Percentiles rank a stretch among this genome's conserved stretches.
phyloP scores from a whole-genome alignment of 139 green algal species.

The Chlamydomonas eustigma region DNA sequence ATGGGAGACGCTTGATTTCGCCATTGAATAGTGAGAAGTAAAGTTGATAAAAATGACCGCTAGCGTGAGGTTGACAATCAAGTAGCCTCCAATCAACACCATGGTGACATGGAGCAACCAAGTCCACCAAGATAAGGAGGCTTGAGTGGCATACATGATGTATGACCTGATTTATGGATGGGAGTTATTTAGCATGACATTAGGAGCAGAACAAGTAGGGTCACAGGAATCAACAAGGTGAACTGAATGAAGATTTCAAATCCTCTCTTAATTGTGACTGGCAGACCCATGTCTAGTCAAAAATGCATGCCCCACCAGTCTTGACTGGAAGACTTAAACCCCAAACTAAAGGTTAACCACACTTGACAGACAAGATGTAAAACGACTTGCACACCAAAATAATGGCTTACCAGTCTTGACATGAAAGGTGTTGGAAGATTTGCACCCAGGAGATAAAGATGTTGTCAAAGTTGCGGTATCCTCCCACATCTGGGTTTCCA shows the following conservation, averaged over 20 bases:
- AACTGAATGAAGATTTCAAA: too few species aligned
- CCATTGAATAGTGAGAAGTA: background rate
- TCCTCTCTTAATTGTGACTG: too few species aligned
- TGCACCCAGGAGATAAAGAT: conserved; percentile 64
- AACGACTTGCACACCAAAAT: too few species aligned
- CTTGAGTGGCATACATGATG: background rate
- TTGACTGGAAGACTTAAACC: too few species aligned
- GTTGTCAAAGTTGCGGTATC: conserved; percentile 69
- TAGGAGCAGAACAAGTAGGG: too few species aligned
- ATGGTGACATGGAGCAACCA: conserved; percentile 70
- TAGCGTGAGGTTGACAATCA: conserved; percentile 56
- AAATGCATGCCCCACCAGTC: too few species aligned
- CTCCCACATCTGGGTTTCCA: conserved; percentile 48
- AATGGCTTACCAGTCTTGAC: conserved; percentile 12
- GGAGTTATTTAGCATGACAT: too few species aligned
- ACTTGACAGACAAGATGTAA: too few species aligned
- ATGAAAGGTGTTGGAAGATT: conserved; percentile 73
- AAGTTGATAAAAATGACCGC: conserved; percentile 10
- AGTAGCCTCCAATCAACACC: conserved; percentile 70
- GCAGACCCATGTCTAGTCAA: too few species aligned
- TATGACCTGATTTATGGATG: background rate
- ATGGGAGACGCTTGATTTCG: background rate
- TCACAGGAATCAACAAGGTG: too few species aligned
- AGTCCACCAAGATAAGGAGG: conserved; percentile 18
- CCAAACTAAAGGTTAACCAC: too few species aligned